Conservation (phyloP, 1,284 basidiomycete genomes). For the Trametes polyzona region DNA sequence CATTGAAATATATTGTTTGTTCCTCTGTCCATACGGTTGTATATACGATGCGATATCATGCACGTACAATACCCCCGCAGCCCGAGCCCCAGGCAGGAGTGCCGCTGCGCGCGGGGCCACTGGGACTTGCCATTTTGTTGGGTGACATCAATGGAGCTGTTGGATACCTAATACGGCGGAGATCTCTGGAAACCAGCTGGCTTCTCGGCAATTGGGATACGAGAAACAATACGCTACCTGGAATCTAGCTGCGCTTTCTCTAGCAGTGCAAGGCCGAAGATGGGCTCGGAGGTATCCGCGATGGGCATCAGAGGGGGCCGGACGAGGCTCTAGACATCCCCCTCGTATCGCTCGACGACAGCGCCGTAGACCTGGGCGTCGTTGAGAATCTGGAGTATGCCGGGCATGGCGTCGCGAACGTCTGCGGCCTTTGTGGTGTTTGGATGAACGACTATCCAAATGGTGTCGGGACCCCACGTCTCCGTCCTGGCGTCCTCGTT, state of each 20-base stretch:
- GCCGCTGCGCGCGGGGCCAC: too few species aligned
- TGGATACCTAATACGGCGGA: too few species aligned
- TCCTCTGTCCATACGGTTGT: too few species aligned
- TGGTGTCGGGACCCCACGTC: slow-evolving; percentile 36
- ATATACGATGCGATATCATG: too few species aligned
- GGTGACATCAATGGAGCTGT: too few species aligned
- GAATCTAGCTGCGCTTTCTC: too few species aligned
- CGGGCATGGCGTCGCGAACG: slow-evolving; percentile 38
- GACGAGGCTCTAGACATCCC: slow-evolving; percentile 32
- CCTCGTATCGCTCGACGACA: slow-evolving; percentile 14
- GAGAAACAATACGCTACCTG: slow-evolving; percentile 34
- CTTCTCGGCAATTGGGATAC: slow-evolving; percentile 36
- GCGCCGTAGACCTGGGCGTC: slow-evolving; percentile 7
- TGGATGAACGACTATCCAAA: slow-evolving; percentile 45
- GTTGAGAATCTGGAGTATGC: slow-evolving; percentile 42
- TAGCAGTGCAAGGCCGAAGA: slow-evolving; percentile 31
- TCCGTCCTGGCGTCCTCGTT: slow-evolving; percentile 35
- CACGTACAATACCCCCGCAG: too few species aligned
- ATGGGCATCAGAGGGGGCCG: slow-evolving; percentile 33
- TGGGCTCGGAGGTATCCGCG: slow-evolving; percentile 29
- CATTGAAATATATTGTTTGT: too few species aligned
- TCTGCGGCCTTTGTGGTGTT: slow-evolving; percentile 37
- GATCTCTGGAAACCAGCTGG: too few species aligned
- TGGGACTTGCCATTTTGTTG: too few species aligned
- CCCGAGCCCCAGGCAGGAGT: too few species aligned